phyloP scores from a whole-genome alignment of 2,329 filamentous ascomycete genomes.

The Helotiales sp. region DNA sequence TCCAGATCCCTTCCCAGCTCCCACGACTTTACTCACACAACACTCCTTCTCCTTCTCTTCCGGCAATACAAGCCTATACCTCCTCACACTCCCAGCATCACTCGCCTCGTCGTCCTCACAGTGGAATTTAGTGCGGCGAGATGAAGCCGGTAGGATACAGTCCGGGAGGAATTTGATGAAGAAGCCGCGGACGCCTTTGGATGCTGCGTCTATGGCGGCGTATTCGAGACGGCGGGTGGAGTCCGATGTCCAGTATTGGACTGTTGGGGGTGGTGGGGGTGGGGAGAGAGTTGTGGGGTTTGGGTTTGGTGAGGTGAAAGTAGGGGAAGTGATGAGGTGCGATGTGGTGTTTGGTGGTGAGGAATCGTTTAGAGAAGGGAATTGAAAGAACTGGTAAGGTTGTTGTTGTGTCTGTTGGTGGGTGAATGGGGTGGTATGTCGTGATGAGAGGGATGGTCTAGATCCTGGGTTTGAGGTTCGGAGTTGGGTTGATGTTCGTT shows the following conservation, averaged over 20 bases:
- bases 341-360: neutral
- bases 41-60: slow-evolving; percentile 30
- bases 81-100: slow-evolving; percentile 65
- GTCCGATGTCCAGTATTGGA: slow-evolving; percentile 71
- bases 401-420: slow-evolving; percentile 12
- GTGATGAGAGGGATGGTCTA: slow-evolving; percentile 17
- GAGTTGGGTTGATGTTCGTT: slow-evolving; percentile 18
- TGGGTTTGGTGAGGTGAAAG: slow-evolving; percentile 48
- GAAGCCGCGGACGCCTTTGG: slow-evolving; percentile 64
- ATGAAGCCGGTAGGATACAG: slow-evolving; percentile 59
- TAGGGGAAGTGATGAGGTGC: neutral
- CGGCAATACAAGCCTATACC: slow-evolving; percentile 65
- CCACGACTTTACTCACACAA: neutral
- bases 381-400: slow-evolving; percentile 41
- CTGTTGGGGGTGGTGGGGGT: slow-evolving; percentile 60
- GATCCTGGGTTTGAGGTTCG: slow-evolving; percentile 10
- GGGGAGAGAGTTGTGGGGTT: slow-evolving; percentile 44
- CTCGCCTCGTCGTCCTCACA: slow-evolving; percentile 45
- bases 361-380: slow-evolving; percentile 34
- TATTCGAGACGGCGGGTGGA: slow-evolving; percentile 67
- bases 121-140: slow-evolving; percentile 59
- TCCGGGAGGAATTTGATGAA: slow-evolving; percentile 63
- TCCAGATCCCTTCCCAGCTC: neutral
- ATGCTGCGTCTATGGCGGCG: slow-evolving; percentile 68
- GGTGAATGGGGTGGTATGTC: slow-evolving; percentile 22